Base-by-base conservation (phyloP, 352 stramenopile genomes). In the Phytophthora citricola region DNA sequence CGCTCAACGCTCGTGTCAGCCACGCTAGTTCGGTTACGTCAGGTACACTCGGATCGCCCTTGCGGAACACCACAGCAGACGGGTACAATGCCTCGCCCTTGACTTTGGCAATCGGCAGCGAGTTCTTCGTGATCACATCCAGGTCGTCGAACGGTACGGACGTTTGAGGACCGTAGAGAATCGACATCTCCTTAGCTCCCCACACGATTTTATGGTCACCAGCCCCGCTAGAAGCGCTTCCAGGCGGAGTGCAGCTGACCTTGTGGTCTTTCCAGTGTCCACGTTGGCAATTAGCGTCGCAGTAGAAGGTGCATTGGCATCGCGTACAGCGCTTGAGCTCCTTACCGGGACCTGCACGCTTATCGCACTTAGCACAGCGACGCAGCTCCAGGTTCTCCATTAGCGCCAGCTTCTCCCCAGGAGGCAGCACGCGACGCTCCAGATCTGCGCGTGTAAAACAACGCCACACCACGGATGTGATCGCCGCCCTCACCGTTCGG, bases 271-370 rank as follows among this genome's bases (percentile, higher is more conserved):
- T 90, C 85, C 87, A 94, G 60, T 95, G 87, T 0, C 47, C 61
- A n/a, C 82, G 81, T 64, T 95, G 87, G 54, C 85, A 93, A 45
- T 77, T 63, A 3, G 78, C 82, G 29, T 86, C 78, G 54, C 85
- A 93, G 83, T 95, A 95, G 40, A 95, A 95, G 26, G 76, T 85
- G 68, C 82, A 95, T 63, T 93, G 87, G 76, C 87, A 95, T 1
- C 85, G 87, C 38, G 87, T 95, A 60, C 87, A 95, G 22, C 85
- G 85, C 58, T 90, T 93, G 0, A 95, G 73, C 57, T 95, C 85
- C 0, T 73, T 70, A 3, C 60, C 78, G 1, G 75, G 56, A 4
- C 64, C 72, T 4, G 84, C 85, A 41, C 90, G 90, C 66, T 92
- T 93, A 67, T 95, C 87, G 41, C 87, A 95, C 41, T 80, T 81